These are phyloP conservation scores for Actinidia chinensis DNA, from an alignment of 179 eudicot species.

Conservation along the genomic window DNA sequence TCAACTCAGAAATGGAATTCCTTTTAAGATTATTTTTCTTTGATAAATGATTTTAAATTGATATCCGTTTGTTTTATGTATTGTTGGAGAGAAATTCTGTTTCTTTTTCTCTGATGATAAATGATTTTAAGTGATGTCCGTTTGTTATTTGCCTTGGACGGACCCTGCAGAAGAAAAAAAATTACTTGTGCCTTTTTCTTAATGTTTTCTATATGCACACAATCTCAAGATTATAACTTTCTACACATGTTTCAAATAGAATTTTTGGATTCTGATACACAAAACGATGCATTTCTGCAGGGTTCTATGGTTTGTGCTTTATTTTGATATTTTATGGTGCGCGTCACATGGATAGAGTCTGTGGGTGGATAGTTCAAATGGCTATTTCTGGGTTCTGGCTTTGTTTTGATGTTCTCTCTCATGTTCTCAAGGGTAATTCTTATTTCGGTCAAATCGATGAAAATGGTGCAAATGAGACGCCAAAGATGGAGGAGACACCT, in stretches of 20 bases:
- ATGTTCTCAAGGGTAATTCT: constrained; percentile 62
- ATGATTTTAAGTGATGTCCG: too few species aligned
- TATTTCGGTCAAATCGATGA: constrained; percentile 30
- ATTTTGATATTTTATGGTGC: too few species aligned
- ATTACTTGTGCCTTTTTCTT: neutral
- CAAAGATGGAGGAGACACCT: constrained; percentile 28
- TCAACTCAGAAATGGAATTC: neutral
- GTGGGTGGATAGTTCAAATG: constrained; percentile 37
- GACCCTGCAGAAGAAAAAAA: too few species aligned
- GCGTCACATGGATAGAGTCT: constrained; percentile 15
- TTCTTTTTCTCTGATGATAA: neutral
- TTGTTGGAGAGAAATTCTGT: neutral
- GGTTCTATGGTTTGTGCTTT: neutral
- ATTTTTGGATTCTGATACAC: neutral
- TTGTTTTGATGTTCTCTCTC: constrained; percentile 63
- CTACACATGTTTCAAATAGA: neutral
- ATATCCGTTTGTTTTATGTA: neutral
- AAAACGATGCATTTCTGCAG: neutral
- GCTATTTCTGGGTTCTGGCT: constrained; percentile 34
- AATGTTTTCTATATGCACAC: neutral
- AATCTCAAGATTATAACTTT: neutral
- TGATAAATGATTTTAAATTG: neutral
- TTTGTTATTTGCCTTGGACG: too few species aligned
- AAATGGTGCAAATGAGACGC: constrained; percentile 27
- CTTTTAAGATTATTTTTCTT: neutral